phyloP scores from a whole-genome alignment of 78 protist genomes.

The Dictyostelium citrinum region DNA sequence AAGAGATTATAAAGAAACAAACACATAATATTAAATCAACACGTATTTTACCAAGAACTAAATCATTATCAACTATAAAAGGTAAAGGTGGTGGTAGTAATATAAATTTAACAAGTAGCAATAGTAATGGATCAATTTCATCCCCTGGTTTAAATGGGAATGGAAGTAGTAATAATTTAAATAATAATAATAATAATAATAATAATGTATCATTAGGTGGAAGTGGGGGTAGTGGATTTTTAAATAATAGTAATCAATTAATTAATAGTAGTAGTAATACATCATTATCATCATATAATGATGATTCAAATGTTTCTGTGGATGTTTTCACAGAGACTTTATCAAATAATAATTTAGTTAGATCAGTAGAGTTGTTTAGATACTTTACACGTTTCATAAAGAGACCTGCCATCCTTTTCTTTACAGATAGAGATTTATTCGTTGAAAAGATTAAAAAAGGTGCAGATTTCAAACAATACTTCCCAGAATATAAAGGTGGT shows the following conservation, averaged over 20 bases:
- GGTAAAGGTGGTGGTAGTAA: not conserved
- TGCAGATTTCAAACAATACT: conserved; percentile 26
- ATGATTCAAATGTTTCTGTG: conserved; percentile 10
- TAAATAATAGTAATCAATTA: not conserved
- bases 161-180: not conserved
- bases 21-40: not conserved
- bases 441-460: conserved; percentile 28
- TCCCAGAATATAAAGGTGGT: conserved; percentile 46
- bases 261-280: not conserved
- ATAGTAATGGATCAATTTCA: not conserved
- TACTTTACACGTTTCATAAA: not conserved
- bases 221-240: not conserved
- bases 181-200: not conserved
- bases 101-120: not conserved
- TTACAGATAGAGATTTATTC: conserved; percentile 42
- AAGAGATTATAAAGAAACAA: not conserved
- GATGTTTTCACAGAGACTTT: not conserved
- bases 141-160: not conserved
- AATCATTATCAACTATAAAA: not conserved
- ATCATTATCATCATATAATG: not conserved
- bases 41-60: conserved; percentile 2
- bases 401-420: conserved; percentile 38
- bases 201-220: not conserved
- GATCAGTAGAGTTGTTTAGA: conserved; percentile 33
- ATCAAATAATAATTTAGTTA: not conserved